Base-by-base conservation (phyloP, 352 stramenopile species). In the Phytopythium ostracodes region DNA sequence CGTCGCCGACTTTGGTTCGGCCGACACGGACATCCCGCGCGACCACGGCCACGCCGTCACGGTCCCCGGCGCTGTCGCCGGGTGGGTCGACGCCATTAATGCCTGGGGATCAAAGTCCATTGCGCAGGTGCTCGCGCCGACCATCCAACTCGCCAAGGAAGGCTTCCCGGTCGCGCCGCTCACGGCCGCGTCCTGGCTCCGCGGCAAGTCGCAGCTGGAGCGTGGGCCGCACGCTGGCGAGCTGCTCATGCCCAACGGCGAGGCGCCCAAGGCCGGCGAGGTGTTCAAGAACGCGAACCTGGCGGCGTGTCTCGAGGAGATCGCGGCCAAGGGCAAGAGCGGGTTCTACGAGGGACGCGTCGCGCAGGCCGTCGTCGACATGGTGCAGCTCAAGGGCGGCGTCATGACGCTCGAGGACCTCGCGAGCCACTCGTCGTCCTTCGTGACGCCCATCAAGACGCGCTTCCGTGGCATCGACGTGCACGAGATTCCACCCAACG, bases 401-500 rank as follows among this genome's bases (percentile, higher is more conserved):
- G 71, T 85, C n/a, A 73, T 95, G 77, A 81, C 76, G 29, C 60
- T 88, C 14, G 82, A 85, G n/a, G 96, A 99, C 71, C 79, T 99
- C 20, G 71, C 68, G 22, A 69, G 65, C 40, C 94, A 98, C 75
- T 73, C 64, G 50, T 95, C 84, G 36, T 87, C 79, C 50, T 98
- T 98, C 66, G 88, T 97, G 29, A 81, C 94, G 59, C 91, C 96
- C 3, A 98, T 98, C 53, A 88, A 78, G 38, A 91, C 87, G 27
- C 69, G 76, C 18, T 98, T 98, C 72, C 73, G 79, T 50, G 81
- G 84, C 4, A 68, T 97, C 22, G 75, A 93, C 27, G 72, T 99
- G n/a, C 94, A 97, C 72, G 93, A 99, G 75, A 88, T 98, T 42
- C 96, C 96, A 11, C 96, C 96, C 1, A 98, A 98, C 69, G 96